phyloP scores from a whole-genome alignment of 2,329 filamentous ascomycete species.

The Calcarisporium arbuscula region DNA sequence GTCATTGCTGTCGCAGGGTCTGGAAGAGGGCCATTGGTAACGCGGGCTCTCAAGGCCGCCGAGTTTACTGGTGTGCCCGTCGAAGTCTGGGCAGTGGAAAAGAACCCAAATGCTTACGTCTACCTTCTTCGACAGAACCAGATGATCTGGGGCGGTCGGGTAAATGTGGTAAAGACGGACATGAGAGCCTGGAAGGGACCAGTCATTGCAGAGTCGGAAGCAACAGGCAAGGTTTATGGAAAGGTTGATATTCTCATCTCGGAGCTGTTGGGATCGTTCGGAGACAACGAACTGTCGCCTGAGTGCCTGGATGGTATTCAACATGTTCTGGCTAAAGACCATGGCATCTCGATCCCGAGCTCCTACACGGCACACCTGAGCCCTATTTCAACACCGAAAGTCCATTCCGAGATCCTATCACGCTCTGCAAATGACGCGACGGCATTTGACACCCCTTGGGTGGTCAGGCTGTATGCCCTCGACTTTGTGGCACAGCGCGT shows the following conservation, averaged over 20 bases:
- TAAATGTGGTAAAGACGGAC: conserved; percentile 89
- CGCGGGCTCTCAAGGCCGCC: conserved; percentile 76
- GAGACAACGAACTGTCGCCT: conserved; percentile 92
- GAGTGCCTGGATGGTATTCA: conserved; percentile 96
- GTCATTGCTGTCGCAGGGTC: conserved; percentile 91
- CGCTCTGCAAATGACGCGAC: conserved; percentile 56
- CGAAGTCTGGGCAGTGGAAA: conserved; percentile 88
- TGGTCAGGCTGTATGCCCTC: conserved; percentile 84
- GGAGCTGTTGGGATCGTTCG: conserved; percentile 90
- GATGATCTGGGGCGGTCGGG: conserved; percentile 69
- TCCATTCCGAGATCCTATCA: conserved; percentile 72
- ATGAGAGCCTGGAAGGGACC: conserved; percentile 97
- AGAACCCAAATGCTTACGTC: conserved; percentile 97
- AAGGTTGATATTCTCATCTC: conserved; percentile 90
- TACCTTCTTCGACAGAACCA: conserved; percentile 83
- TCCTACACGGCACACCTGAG: conserved; percentile 91
- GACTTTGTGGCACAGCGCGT: conserved; percentile 71
- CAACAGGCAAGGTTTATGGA: conserved; percentile 43
- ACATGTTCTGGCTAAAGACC: conserved; percentile 67
- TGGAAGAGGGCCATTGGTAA: conserved; percentile 86
- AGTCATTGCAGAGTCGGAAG: conserved; percentile 35
- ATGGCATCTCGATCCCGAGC: conserved; percentile 88
- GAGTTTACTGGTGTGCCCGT: conserved; percentile 69
- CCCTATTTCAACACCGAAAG: conserved; percentile 81
- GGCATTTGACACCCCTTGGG: conserved; percentile 87